Conservation (phyloP, 1,284 basidiomycete species). For the Ganoderma meredithae region DNA sequence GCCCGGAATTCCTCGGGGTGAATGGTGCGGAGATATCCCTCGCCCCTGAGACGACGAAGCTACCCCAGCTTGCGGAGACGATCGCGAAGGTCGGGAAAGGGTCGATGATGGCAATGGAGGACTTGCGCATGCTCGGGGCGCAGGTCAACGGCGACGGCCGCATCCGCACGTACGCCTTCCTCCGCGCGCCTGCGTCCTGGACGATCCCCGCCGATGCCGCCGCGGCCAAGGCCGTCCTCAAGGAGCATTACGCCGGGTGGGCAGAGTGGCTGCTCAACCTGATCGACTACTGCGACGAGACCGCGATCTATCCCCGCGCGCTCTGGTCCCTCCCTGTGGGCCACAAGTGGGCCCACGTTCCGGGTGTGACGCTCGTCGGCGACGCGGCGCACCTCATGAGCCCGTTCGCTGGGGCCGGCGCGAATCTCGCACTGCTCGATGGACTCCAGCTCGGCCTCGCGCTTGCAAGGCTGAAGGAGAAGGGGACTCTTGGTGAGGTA, state of each 20-base stretch:
- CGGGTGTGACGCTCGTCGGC: conserved; percentile 43
- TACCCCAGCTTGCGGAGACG: conserved; percentile 19
- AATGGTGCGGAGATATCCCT: conserved; percentile 23
- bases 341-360: conserved; percentile 24
- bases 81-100: conserved; percentile 23
- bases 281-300: conserved; percentile 21
- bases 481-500: neutral
- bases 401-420: conserved; percentile 54
- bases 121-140: conserved; percentile 14
- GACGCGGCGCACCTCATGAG: conserved; percentile 60
- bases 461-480: conserved; percentile 9
- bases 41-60: conserved; percentile 8
- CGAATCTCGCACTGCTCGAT: conserved; percentile 47
- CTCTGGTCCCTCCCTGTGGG: conserved; percentile 23
- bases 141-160: conserved; percentile 20
- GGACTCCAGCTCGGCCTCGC: conserved; percentile 40
- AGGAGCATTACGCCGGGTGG: conserved; percentile 23
- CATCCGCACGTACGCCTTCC: conserved; percentile 23
- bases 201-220: conserved; percentile 12
- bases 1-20: conserved; percentile 18
- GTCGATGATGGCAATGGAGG: conserved; percentile 10
- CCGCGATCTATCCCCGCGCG: conserved; percentile 21
- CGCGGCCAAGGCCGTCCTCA: conserved; percentile 16
- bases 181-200: conserved; percentile 21
- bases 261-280: conserved; percentile 24